Conservation (phyloP, 2,329 filamentous ascomycete species). For the Trichoderma aggressivum region DNA sequence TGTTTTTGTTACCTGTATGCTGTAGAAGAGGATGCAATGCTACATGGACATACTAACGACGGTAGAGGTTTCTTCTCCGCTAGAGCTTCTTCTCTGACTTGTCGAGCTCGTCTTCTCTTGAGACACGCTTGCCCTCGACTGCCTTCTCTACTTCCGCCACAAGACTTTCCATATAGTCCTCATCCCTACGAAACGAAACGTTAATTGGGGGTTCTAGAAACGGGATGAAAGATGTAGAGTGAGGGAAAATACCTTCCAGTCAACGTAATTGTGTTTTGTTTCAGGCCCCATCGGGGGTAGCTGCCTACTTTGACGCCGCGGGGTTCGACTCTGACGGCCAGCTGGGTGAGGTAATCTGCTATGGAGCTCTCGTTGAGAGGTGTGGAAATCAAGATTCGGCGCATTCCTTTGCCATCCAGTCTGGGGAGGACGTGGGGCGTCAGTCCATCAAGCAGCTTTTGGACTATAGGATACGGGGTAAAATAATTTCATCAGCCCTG, state of each 20-base stretch:
- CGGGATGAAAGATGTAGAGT: not conserved
- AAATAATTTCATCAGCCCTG: not conserved
- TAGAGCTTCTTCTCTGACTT: constrained; percentile 28
- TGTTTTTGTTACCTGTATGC: not conserved
- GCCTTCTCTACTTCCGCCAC: constrained; percentile 73
- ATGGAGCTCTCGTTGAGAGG: constrained; percentile 83
- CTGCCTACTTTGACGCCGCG: constrained; percentile 89
- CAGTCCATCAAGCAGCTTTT: constrained; percentile 71
- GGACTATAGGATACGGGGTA: constrained; percentile 49
- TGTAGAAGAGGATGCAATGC: too few species aligned
- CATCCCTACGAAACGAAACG: constrained; percentile 51
- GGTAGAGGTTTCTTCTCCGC: not conserved
- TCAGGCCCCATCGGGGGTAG: constrained; percentile 89
- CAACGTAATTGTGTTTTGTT: constrained; percentile 83
- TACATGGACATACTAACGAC: not conserved
- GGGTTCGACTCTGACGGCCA: constrained; percentile 69
- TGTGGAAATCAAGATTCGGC: constrained; percentile 79
- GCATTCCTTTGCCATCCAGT: constrained; percentile 75
- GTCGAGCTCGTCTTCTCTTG: constrained; percentile 68
- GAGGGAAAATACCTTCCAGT: constrained; percentile 58
- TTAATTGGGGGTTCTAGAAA: not conserved
- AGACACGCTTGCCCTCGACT: constrained; percentile 69
- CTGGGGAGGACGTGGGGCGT: constrained; percentile 69
- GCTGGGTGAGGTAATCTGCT: constrained; percentile 75
- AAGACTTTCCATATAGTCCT: constrained; percentile 72